A percentile compares a stretch with the other conserved stretches of the same genome.
phyloP scores from a whole-genome alignment of 169 alveolate genomes.

The Plasmodium gonderi region DNA sequence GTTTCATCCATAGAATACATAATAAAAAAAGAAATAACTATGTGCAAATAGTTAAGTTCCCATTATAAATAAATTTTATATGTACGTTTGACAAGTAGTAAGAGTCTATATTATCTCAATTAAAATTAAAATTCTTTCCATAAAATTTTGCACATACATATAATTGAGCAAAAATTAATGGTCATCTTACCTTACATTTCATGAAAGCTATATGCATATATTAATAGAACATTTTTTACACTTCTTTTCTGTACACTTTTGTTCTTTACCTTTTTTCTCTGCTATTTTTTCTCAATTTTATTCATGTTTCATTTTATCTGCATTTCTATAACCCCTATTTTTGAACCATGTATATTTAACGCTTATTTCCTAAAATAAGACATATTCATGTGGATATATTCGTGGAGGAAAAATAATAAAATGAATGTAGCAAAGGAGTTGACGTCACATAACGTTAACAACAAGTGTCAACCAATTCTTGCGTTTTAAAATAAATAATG shows the following conservation, averaged over 20 bases:
- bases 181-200: neutral
- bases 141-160: neutral
- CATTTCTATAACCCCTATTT: neutral
- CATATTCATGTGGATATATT: neutral
- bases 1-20: neutral
- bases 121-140: neutral
- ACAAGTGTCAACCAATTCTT: neutral
- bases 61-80: neutral
- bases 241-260: neutral
- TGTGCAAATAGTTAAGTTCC: neutral
- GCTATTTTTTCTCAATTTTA: neutral
- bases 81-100: neutral
- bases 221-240: neutral
- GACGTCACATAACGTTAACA: neutral
- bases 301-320: neutral
- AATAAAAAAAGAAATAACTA: neutral
- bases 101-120: neutral
- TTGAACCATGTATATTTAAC: neutral
- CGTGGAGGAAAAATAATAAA: neutral
- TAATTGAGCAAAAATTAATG: neutral
- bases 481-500: neutral
- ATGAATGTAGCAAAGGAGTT: neutral
- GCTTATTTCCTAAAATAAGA: neutral
- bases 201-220: neutral
- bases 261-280: no score